Base-by-base conservation (phyloP, 768 basidiomycete species). In the Lactarius trivialis region DNA sequence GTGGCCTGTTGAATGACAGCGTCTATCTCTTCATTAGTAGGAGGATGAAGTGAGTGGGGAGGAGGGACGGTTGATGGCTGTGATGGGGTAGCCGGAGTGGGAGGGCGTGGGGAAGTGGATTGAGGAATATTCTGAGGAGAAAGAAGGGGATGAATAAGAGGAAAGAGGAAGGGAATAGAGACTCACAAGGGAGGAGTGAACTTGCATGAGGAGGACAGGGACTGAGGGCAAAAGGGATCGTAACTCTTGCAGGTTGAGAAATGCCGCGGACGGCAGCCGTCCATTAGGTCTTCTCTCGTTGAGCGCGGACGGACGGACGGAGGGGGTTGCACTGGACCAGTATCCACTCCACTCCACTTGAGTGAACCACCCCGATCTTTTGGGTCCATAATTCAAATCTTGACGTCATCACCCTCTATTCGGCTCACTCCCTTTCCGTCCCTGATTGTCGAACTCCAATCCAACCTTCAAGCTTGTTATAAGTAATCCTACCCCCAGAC, bases 1-100 rank as follows among this genome's bases (percentile, higher is more conserved):
- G 91, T 95, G n/a, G 93, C 93, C 74, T 87, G 82, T 71, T 91
- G 89, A 65, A 97, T 97, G 69, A 93, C 82, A 3, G 91, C 91
- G 71, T 97, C 93, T 71, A 96, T 94, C 68, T 91, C 91, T 74
- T 90, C 89, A 76, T 86, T 86, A 3, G 88, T 81, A 83, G 86
- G 41, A 48, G 28, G 73, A 8, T 68, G 71, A 32, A 24, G 11
- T 21, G 51, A 39, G 50, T 50, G 32, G 34, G 34, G 12, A 45
- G 51, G 58, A 43, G 33, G 59, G 63, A 54, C 32, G 37, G 53
- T 58, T 36, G 58, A 37, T n/a, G 64, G 37, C 12, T 14, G n/a
- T 2, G 28, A 8, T 3, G 51, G n/a, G 26, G 61, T 2, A 21
- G 62, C 7, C 12, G 45, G 45, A 52, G 65, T 43, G 15, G 60